phyloP scores from a whole-genome alignment of 139 green algal species.

The Monoraphidium neglectum region DNA sequence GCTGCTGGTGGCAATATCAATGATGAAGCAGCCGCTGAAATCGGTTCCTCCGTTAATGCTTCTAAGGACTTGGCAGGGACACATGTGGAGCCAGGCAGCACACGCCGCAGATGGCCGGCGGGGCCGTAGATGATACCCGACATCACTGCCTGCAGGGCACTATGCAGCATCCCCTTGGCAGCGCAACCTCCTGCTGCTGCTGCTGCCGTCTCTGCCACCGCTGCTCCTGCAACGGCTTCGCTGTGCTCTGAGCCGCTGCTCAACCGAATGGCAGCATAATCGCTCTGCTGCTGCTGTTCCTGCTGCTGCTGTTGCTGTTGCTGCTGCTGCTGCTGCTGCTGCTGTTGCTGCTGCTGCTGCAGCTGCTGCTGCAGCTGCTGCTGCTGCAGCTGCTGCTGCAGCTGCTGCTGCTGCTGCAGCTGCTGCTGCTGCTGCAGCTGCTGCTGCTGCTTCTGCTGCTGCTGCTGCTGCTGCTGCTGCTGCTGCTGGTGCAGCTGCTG shows the following conservation, averaged over 20 bases:
- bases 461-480: not conserved
- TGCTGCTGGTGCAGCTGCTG: not conserved
- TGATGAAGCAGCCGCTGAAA: too few species aligned
- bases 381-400: slow-evolving; percentile 1
- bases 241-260: not conserved
- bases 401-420: not conserved
- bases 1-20: not conserved
- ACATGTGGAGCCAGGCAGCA: too few species aligned
- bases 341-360: slow-evolving; percentile 8
- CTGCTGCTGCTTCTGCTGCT: not conserved
- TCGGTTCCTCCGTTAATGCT: too few species aligned
- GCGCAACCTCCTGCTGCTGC: too few species aligned
- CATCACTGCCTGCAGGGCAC: too few species aligned
- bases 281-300: not conserved
- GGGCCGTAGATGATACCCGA: too few species aligned
- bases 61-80: too few species aligned
- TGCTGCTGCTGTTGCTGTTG: not conserved
- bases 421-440: not conserved
- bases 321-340: not conserved
- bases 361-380: slow-evolving; percentile 26
- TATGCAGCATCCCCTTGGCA: too few species aligned
- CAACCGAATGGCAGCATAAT: not conserved
- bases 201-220: too few species aligned
- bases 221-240: not conserved
- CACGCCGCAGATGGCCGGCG: too few species aligned